A percentile compares a stretch with the other conserved stretches of the same genome.
phyloP scores from a whole-genome alignment of 2,329 filamentous ascomycete species.

The Alternaria hordeiaustralica region DNA sequence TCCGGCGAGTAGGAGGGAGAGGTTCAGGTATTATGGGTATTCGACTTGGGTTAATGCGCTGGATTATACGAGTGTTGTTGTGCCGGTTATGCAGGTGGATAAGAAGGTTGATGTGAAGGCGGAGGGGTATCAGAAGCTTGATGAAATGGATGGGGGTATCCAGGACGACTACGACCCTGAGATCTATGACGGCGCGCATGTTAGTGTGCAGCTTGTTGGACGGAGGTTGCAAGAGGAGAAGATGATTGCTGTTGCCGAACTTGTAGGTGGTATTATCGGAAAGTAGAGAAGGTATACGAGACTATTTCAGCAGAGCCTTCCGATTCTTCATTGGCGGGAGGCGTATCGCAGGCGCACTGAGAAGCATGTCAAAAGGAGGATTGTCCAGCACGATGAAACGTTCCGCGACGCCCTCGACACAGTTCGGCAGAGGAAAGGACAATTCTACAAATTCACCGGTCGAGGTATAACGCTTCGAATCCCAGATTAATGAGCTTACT shows the following conservation, averaged over 20 bases:
- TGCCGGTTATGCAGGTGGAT: conserved; percentile 45
- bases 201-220: conserved; percentile 47
- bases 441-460: background rate
- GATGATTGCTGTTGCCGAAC: conserved; percentile 46
- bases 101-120: conserved; percentile 36
- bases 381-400: background rate
- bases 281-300: no score
- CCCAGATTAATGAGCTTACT: background rate
- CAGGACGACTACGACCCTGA: conserved; percentile 47
- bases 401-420: background rate
- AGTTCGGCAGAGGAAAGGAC: background rate
- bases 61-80: conserved; percentile 43
- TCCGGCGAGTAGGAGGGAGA: conserved; percentile 39
- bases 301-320: no score
- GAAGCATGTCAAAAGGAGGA: background rate
- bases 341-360: background rate
- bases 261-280: conserved; percentile 32
- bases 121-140: conserved; percentile 30
- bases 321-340: no score
- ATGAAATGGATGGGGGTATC: conserved; percentile 34
- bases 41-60: conserved; percentile 38
- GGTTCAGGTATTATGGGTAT: conserved; percentile 45
- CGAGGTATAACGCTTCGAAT: background rate
- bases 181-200: conserved; percentile 49
- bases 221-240: conserved; percentile 49